These are phyloP conservation scores for Debaryomyces psychrophilus DNA, from an alignment of 1,139 yeast species.

Conservation along the genomic window DNA sequence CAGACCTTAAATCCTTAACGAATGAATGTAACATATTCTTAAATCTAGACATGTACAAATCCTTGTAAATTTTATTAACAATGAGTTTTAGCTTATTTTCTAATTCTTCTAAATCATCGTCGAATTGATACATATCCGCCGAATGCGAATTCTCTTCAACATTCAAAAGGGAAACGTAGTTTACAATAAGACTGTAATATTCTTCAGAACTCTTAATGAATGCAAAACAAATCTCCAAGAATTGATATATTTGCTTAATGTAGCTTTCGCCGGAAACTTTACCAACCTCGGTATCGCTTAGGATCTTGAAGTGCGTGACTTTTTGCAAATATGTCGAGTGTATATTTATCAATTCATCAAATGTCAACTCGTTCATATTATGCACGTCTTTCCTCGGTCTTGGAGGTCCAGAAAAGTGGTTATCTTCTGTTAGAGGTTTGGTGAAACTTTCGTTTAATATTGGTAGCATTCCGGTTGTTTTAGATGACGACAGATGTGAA, in stretches of 20 bases:
- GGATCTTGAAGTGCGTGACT: slow-evolving; percentile 45
- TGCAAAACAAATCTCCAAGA: slow-evolving; percentile 45
- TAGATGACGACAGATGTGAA: background rate
- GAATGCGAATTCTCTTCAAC: slow-evolving; percentile 19
- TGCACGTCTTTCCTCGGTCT: slow-evolving; percentile 8
- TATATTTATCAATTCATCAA: slow-evolving; percentile 50
- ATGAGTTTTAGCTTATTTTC: slow-evolving; percentile 31
- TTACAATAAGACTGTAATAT: slow-evolving; percentile 35
- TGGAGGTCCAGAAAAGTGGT: background rate
- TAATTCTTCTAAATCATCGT: slow-evolving; percentile 29
- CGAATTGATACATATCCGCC: slow-evolving; percentile 16
- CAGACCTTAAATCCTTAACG: slow-evolving; percentile 33
- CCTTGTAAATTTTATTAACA: slow-evolving; percentile 27
- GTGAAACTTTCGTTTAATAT: slow-evolving; percentile 9
- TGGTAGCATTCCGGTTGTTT: slow-evolving; percentile 4
- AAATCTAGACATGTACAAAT: slow-evolving; percentile 28
- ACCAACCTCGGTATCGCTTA: slow-evolving; percentile 40
- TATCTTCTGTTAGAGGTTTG: background rate
- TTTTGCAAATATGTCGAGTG: slow-evolving; percentile 44
- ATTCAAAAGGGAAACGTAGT: slow-evolving; percentile 32
- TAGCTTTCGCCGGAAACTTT: slow-evolving; percentile 42
- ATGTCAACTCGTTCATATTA: slow-evolving; percentile 34
- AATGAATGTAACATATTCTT: slow-evolving; percentile 23
- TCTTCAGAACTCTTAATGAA: slow-evolving; percentile 52
- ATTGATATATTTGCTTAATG: slow-evolving; percentile 48